phyloP scores from a whole-genome alignment of 2,329 filamentous ascomycete species.

The Aspergillus luchuensis region DNA sequence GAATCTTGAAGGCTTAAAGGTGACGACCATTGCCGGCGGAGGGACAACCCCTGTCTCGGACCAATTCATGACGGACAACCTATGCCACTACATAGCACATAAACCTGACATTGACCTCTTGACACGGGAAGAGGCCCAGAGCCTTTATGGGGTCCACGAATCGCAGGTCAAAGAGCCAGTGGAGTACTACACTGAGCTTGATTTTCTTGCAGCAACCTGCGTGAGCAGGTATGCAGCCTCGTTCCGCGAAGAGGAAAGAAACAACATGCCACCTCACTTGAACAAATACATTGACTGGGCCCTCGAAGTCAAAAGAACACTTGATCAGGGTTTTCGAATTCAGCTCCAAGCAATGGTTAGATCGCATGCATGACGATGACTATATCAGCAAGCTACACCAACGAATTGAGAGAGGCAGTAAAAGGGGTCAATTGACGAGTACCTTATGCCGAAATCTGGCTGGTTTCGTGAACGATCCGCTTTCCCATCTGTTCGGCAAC shows the following conservation, averaged over 20 bases:
- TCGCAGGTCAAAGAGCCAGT: background rate
- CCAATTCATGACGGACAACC: background rate
- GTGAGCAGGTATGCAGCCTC: background rate
- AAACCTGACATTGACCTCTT: constrained; percentile 2
- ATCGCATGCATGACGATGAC: background rate
- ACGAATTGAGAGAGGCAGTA: background rate
- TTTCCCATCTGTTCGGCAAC: background rate
- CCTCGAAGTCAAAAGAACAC: background rate
- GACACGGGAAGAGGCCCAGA: background rate
- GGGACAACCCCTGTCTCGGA: background rate
- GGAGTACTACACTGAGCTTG: constrained; percentile 4
- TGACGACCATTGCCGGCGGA: background rate
- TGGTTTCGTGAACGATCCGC: background rate
- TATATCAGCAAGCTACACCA: background rate
- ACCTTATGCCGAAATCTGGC: background rate
- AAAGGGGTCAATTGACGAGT: background rate
- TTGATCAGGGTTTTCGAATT: background rate
- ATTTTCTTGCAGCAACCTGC: constrained; percentile 1
- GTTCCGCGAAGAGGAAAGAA: background rate
- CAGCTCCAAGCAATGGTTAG: background rate
- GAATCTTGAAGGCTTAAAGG: background rate
- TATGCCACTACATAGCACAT: background rate
- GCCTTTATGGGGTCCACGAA: background rate
- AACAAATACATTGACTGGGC: constrained; percentile 1
- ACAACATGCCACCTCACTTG: background rate